Evolutionary conservation across 1,139 yeast species (phyloP).

Genomic region (Zygoascus hellenicus): DNA sequence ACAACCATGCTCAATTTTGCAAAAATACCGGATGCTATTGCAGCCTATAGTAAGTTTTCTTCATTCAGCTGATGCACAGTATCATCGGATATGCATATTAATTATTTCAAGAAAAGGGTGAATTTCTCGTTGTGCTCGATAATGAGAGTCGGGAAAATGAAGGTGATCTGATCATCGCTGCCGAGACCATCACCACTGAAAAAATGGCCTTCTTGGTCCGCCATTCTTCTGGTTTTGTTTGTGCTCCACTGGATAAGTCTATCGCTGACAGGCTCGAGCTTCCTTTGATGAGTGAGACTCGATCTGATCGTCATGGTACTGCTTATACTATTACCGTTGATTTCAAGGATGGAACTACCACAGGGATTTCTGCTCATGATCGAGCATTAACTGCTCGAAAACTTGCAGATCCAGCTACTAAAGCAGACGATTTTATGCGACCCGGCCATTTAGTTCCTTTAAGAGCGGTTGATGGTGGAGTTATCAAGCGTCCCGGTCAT

Average conservation of each 20-base stretch:
- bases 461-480: slow-evolving; percentile 84
- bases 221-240: slow-evolving; percentile 81
- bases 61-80: too few species aligned
- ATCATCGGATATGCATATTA: neutral
- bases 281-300: slow-evolving; percentile 65
- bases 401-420: slow-evolving; percentile 57
- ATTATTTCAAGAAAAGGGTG: slow-evolving; percentile 54
- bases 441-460: slow-evolving; percentile 96
- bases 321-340: slow-evolving; percentile 95
- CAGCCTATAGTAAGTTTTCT: slow-evolving; percentile 50
- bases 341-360: slow-evolving; percentile 75
- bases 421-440: slow-evolving; percentile 63
- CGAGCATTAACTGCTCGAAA: slow-evolving; percentile 75
- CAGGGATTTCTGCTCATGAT: slow-evolving; percentile 95
- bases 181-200: slow-evolving; percentile 49
- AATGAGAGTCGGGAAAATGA: slow-evolving; percentile 95
- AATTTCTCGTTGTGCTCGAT: slow-evolving; percentile 90
- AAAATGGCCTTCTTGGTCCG: slow-evolving; percentile 94
- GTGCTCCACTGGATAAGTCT: slow-evolving; percentile 77
- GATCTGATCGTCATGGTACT: slow-evolving; percentile 88
- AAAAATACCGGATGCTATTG: slow-evolving; percentile 65
- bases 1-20: slow-evolving; percentile 11
- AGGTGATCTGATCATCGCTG: slow-evolving; percentile 13
- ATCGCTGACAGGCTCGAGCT: slow-evolving; percentile 76
- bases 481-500: slow-evolving; percentile 84